These are phyloP conservation scores for Ligustrum vulgare DNA, from an alignment of 257 asterid genomes.

Conservation along the genomic window DNA sequence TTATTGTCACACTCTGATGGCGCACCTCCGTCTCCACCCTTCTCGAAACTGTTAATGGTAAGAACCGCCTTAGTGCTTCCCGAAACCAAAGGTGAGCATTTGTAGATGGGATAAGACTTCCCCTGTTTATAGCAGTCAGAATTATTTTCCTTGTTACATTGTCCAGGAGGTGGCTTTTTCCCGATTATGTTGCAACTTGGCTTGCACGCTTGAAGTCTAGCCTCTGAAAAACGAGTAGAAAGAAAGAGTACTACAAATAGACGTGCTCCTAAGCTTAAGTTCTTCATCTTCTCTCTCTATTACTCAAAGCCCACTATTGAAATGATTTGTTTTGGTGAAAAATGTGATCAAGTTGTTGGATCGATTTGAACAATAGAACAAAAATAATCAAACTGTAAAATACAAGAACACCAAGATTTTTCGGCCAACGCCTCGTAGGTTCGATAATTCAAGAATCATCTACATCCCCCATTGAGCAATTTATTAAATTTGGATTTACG, in stretches of 20 bases:
- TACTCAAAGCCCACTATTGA: neutral
- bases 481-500: too few relatives aligned
- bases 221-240: neutral
- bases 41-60: conserved; percentile 45
- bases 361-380: too few relatives aligned
- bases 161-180: conserved; percentile 42
- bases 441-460: too few relatives aligned
- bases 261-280: neutral
- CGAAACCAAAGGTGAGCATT: conserved; percentile 37
- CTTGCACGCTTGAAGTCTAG: conserved; percentile 14
- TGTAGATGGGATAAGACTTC: conserved; percentile 30
- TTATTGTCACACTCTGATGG: conserved; percentile 45
- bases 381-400: too few relatives aligned
- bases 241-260: neutral
- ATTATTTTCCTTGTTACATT: conserved; percentile 40
- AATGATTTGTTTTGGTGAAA: neutral
- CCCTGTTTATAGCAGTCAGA: conserved; percentile 47
- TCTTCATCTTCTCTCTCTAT: neutral
- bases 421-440: too few relatives aligned
- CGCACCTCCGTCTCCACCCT: conserved; percentile 51
- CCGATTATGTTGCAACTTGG: conserved; percentile 43
- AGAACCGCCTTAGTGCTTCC: conserved; percentile 36
- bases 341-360: neutral
- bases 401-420: too few relatives aligned
- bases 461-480: too few relatives aligned